These are phyloP conservation scores for Elaeagnus macrophylla DNA, from an alignment of 306 rosid genomes.

Conservation along the genomic window DNA sequence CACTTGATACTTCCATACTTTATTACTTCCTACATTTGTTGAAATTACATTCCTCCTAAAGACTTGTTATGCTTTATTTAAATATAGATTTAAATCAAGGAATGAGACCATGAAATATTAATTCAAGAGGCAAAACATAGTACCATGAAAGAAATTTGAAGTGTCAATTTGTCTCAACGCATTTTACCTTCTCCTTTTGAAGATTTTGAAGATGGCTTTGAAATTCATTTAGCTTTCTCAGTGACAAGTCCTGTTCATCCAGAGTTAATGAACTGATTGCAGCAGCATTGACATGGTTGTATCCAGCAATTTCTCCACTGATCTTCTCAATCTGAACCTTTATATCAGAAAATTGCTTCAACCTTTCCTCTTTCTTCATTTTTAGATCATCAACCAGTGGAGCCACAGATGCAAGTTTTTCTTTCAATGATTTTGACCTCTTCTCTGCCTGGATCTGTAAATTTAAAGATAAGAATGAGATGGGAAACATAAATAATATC, in stretches of 20 bases:
- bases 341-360: constrained; percentile 70
- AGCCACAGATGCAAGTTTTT: constrained; percentile 74
- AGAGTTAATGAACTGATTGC: constrained; percentile 21
- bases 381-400: constrained; percentile 76
- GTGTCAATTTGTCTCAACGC: constrained; percentile 1
- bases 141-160: constrained; percentile 10
- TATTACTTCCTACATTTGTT: no score
- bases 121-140: constrained; percentile 4
- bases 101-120: constrained; percentile 6
- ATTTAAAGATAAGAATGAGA: constrained; percentile 12
- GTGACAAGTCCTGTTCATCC: constrained; percentile 72
- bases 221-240: constrained; percentile 76
- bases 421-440: constrained; percentile 66
- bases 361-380: constrained; percentile 65
- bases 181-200: constrained; percentile 83
- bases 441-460: constrained; percentile 59
- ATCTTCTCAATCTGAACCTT: constrained; percentile 71
- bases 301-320: constrained; percentile 77
- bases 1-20: no score
- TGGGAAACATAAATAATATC: constrained; percentile 17
- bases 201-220: constrained; percentile 65
- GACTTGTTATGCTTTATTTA: not conserved
- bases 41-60: no score
- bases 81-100: no score
- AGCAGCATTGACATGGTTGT: constrained; percentile 24